phyloP scores from a whole-genome alignment of 2,329 filamentous ascomycete genomes.

The Teratosphaeria zuluensis region DNA sequence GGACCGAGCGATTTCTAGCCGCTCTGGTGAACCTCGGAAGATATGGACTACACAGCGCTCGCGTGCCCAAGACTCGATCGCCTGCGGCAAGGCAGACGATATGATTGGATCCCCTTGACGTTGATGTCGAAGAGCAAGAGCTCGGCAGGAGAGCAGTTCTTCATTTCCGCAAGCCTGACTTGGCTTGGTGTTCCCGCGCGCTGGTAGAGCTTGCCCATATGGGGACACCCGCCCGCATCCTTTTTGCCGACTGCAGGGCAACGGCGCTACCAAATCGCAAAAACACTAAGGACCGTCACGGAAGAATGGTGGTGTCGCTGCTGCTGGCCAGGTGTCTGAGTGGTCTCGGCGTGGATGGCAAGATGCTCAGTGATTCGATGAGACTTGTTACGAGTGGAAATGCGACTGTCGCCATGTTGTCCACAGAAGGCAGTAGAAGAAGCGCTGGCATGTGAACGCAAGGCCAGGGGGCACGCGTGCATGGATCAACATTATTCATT shows the following conservation, averaged over 20 bases:
- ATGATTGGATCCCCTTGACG: background rate
- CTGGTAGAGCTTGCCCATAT: background rate
- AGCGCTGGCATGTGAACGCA: conserved; percentile 3
- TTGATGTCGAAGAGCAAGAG: background rate
- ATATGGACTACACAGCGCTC: background rate
- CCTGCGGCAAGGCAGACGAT: background rate
- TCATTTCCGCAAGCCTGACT: background rate
- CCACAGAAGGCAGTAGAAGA: background rate
- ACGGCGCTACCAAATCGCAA: background rate
- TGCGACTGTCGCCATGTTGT: background rate
- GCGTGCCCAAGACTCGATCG: background rate
- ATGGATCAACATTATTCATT: conserved; percentile 17
- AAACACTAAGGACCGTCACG: too few species aligned
- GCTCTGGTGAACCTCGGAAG: background rate
- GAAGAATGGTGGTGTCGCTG: background rate
- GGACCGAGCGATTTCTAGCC: background rate
- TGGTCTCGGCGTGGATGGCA: background rate
- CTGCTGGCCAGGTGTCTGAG: background rate
- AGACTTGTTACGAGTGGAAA: background rate
- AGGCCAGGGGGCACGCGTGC: conserved; percentile 8
- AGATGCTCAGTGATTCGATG: background rate
- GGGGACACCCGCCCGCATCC: background rate
- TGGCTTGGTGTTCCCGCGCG: background rate
- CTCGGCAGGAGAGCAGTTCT: background rate
- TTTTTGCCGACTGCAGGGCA: background rate